A percentile compares a stretch with the other conserved stretches of the same genome.
phyloP scores from a whole-genome alignment of 2,329 filamentous ascomycete species.

The Aspergillus sp. region DNA sequence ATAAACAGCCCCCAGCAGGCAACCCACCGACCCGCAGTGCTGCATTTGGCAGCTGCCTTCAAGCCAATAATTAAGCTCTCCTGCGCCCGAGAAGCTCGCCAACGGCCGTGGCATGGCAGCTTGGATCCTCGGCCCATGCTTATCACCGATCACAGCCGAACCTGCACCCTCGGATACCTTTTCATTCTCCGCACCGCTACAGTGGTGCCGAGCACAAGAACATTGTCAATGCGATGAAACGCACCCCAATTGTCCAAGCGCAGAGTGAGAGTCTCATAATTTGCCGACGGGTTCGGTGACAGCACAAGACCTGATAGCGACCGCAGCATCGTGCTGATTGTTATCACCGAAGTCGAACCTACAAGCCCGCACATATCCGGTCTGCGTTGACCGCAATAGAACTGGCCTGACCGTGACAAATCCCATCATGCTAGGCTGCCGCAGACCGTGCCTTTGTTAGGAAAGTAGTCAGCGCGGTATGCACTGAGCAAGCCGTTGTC shows the following conservation, averaged over 20 bases:
- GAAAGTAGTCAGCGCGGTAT: too few species aligned
- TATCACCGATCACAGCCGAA: slow-evolving; percentile 13
- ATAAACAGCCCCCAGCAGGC: neutral
- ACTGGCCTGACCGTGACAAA: too few species aligned
- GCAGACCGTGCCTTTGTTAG: too few species aligned
- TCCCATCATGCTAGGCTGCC: too few species aligned
- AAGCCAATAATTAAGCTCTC: neutral
- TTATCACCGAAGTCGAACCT: slow-evolving; percentile 65
- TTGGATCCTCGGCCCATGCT: neutral
- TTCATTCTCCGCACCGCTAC: slow-evolving; percentile 21
- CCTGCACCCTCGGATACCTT: slow-evolving; percentile 22
- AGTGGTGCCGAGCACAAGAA: slow-evolving; percentile 47
- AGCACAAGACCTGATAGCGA: slow-evolving; percentile 58
- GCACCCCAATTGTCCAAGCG: slow-evolving; percentile 60
- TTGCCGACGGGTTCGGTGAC: slow-evolving; percentile 57
- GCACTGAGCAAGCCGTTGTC: too few species aligned
- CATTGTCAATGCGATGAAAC: slow-evolving; percentile 51
- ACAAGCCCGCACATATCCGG: slow-evolving; percentile 63
- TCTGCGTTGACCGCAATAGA: slow-evolving; percentile 63
- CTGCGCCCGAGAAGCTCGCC: neutral
- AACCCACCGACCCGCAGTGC: neutral
- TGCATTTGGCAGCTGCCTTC: neutral
- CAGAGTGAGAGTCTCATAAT: slow-evolving; percentile 61
- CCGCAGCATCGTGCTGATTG: slow-evolving; percentile 47
- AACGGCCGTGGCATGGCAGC: neutral